Conservation (phyloP, 2,329 filamentous ascomycete species). For the Incumbomyces delicatus region DNA sequence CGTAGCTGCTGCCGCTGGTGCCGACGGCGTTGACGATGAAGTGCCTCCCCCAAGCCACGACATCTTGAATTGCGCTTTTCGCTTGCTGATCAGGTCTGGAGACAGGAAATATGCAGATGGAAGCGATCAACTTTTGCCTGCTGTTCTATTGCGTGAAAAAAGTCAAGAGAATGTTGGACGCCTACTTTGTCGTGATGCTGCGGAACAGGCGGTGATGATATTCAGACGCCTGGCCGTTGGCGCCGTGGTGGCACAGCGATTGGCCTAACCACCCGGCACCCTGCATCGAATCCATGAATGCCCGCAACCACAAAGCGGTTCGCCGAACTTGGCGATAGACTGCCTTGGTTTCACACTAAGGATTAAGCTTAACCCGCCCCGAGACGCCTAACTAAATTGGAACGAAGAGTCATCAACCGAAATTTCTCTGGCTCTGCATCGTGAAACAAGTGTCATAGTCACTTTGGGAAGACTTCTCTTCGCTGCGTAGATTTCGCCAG, state of each 20-base stretch:
- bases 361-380: background rate
- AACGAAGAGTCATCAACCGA: too few relatives aligned
- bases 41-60: background rate
- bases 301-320: background rate
- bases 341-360: background rate
- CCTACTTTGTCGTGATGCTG: background rate
- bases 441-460: too few relatives aligned
- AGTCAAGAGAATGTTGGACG: background rate
- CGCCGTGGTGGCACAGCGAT: background rate
- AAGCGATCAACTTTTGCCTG: too few relatives aligned
- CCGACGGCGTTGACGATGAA: background rate
- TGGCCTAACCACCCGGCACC: too few relatives aligned
- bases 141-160: background rate
- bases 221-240: background rate
- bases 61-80: background rate
- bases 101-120: background rate
- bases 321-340: background rate
- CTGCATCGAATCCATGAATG: too few relatives aligned
- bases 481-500: too few relatives aligned
- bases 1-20: background rate
- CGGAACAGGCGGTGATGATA: constrained; percentile 3
- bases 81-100: background rate
- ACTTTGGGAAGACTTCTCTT: too few relatives aligned
- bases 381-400: too few relatives aligned
- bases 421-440: too few relatives aligned